Evolutionary conservation across 2,329 filamentous ascomycete species (phyloP).

Genomic region (Pseudogymnoascus sp.): DNA sequence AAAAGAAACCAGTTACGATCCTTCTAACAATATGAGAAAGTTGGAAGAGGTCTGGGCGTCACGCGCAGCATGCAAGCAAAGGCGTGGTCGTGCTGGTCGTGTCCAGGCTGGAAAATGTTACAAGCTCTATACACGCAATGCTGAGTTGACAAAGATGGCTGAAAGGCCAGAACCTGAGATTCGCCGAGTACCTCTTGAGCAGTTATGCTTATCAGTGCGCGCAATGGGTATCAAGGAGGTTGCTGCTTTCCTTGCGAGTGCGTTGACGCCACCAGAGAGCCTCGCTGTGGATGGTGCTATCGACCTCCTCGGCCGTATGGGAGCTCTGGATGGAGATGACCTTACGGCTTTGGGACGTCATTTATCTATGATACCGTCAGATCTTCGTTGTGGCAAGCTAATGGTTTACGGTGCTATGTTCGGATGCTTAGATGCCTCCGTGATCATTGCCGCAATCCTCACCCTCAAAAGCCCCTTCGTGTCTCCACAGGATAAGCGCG

Average conservation of each 20-base stretch:
- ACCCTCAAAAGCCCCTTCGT: slow-evolving; percentile 83
- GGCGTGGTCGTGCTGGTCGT: slow-evolving; percentile 85
- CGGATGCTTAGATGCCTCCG: slow-evolving; percentile 77
- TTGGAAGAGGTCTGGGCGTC: slow-evolving; percentile 95
- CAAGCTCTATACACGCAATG: slow-evolving; percentile 83
- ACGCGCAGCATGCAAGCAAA: slow-evolving; percentile 85
- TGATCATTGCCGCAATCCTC: slow-evolving; percentile 87
- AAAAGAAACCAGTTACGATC: slow-evolving; percentile 93
- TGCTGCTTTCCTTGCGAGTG: slow-evolving; percentile 69
- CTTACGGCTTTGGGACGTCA: slow-evolving; percentile 87
- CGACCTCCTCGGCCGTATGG: slow-evolving; percentile 70
- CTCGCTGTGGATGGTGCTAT: slow-evolving; percentile 82
- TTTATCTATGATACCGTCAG: slow-evolving; percentile 89
- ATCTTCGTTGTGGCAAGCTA: slow-evolving; percentile 85
- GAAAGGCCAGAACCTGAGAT: slow-evolving; percentile 91
- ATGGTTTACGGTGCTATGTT: slow-evolving; percentile 95
- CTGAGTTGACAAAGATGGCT: slow-evolving; percentile 73
- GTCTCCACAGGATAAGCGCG: slow-evolving; percentile 72
- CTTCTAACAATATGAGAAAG: slow-evolving; percentile 85
- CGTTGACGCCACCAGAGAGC: slow-evolving; percentile 80
- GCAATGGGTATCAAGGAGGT: slow-evolving; percentile 90
- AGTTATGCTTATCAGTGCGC: slow-evolving; percentile 87
- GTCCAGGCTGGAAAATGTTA: slow-evolving; percentile 88
- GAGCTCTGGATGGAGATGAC: slow-evolving; percentile 76
- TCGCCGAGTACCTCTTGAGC: slow-evolving; percentile 82